Conservation (phyloP, 1,284 basidiomycete species). For the Prillingera fragicola region DNA sequence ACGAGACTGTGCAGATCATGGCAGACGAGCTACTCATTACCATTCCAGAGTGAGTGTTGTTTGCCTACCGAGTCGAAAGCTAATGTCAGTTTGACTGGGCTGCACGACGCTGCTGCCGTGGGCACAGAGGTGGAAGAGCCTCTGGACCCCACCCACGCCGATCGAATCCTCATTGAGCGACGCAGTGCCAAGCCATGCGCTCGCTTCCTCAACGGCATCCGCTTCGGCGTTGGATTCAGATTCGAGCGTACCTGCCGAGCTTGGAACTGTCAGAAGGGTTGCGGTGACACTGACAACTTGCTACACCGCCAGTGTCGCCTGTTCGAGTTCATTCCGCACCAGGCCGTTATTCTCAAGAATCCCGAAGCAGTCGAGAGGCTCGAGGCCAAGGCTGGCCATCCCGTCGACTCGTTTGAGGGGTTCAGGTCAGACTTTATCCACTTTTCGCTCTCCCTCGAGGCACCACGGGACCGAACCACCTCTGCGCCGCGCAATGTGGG, state of each 20-base stretch:
- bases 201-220: conserved; percentile 79
- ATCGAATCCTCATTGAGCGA: conserved; percentile 25
- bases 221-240: conserved; percentile 80
- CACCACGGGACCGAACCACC: conserved; percentile 49
- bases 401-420: conserved; percentile 70
- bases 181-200: conserved; percentile 60
- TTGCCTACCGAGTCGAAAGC: neutral
- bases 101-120: conserved; percentile 50
- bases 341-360: conserved; percentile 65
- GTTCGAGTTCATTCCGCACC: conserved; percentile 78
- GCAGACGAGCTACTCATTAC: conserved; percentile 75
- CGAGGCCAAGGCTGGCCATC: conserved; percentile 45
- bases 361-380: conserved; percentile 47
- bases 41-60: conserved; percentile 68
- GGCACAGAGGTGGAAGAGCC: conserved; percentile 30
- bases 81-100: conserved; percentile 44
- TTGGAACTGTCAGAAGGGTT: conserved; percentile 62
- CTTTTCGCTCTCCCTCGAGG: conserved; percentile 79
- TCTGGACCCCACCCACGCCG: conserved; percentile 15
- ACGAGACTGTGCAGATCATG: conserved; percentile 76
- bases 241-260: conserved; percentile 78
- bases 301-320: conserved; percentile 75
- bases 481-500: conserved; percentile 18
- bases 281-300: conserved; percentile 52
- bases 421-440: conserved; percentile 96